These are phyloP conservation scores for Mycena vitilis DNA, from an alignment of 768 basidiomycete genomes.

Conservation along the genomic window DNA sequence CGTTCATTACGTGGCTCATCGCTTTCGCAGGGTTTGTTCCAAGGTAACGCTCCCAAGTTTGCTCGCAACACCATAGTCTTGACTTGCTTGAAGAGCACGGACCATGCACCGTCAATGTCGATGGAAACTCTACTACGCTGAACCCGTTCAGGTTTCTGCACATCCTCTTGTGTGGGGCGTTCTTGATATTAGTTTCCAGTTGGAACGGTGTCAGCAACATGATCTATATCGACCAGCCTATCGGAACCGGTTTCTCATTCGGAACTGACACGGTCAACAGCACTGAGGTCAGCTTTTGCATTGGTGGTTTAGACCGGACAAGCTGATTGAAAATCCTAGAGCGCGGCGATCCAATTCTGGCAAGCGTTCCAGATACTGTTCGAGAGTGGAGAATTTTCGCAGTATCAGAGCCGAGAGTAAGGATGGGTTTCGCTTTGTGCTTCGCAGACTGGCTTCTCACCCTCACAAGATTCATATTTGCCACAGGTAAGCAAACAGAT, in stretches of 20 bases:
- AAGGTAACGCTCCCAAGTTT: slow-evolving; percentile 54
- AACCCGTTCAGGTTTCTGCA: slow-evolving; percentile 68
- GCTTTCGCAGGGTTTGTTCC: slow-evolving; percentile 59
- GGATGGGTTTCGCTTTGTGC: background rate
- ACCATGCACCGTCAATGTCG: slow-evolving; percentile 69
- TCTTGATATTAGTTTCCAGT: slow-evolving; percentile 43
- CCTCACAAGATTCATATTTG: slow-evolving; percentile 63
- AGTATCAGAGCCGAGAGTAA: slow-evolving; percentile 67
- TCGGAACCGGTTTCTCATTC: slow-evolving; percentile 74
- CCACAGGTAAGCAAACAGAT: slow-evolving; percentile 48
- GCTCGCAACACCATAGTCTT: background rate
- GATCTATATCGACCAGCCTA: slow-evolving; percentile 78
- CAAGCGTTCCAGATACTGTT: slow-evolving; percentile 72
- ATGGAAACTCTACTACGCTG: slow-evolving; percentile 60
- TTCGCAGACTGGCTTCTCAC: background rate
- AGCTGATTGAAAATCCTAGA: slow-evolving; percentile 1
- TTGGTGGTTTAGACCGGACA: background rate
- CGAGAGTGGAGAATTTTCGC: slow-evolving; percentile 63
- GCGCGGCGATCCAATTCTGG: slow-evolving; percentile 72
- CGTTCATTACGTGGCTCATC: background rate
- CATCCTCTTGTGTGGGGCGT: background rate
- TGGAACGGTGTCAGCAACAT: slow-evolving; percentile 80
- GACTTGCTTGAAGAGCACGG: slow-evolving; percentile 61
- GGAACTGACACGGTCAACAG: slow-evolving; percentile 69
- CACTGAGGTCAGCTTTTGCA: slow-evolving; percentile 44